Base-by-base conservation (phyloP, 1,284 basidiomycete genomes). In the Wolfiporia cocos region DNA sequence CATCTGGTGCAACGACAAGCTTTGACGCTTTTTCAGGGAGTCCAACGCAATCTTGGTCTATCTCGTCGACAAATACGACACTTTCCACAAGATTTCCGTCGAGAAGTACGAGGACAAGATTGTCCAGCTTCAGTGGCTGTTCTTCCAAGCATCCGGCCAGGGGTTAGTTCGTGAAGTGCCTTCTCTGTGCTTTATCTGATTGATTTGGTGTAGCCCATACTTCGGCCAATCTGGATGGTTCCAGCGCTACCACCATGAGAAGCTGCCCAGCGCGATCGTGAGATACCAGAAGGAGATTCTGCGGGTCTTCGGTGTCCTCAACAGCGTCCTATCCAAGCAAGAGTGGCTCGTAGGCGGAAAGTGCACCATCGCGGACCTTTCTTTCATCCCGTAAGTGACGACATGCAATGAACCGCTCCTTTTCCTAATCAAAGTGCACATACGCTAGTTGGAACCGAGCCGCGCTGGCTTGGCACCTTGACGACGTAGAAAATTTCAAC, bases 231-330 rank as follows among this genome's bases (percentile, higher is more conserved):
- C 49, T 4, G 46, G 47, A 5, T 61, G 57, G 55, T 62, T 63
- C 51, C 41, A 37, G 30, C 37, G 37, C 9, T 51, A 33, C 40
- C 55, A 55, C 34, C 35, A 47, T 5, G 56, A 60, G 49, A 48
- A 53, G 34, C 28, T 56, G 35, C 52, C 51, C 3, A 51, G 48
- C 39, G 57, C 54, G 34, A 47, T 57, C 24, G 54, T 63, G 36
- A 51, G 63, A 3, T 65, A 62, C 49, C 41, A 47, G 17, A 54
- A 57, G 41, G 62, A 65, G 49, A 52, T 48, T 22, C 34, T 46
- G 37, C 58, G 62, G 21, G 55, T 65, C 7, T 41, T 57, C 19
- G 44, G 55, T 20, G 62, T 65, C 3, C 52, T 63, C 19, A 58
- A 65, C 26, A 34, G 37, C 23, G 51, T 53, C 3, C 42, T 54